phyloP scores from a whole-genome alignment of 495 filamentous ascomycete genomes.

The Aspergillus indologenus region DNA sequence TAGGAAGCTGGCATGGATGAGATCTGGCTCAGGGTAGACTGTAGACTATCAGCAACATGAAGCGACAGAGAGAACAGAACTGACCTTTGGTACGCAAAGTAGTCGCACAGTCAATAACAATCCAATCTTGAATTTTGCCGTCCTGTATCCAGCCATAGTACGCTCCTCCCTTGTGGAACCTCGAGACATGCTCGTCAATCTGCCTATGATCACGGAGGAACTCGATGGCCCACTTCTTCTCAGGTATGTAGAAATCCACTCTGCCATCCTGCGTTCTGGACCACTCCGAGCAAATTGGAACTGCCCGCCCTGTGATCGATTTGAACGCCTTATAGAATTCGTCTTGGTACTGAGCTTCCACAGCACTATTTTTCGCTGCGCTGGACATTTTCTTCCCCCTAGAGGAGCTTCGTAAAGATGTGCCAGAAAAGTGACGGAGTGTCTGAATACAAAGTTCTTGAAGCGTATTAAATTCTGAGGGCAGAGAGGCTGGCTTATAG shows the following conservation, averaged over 20 bases:
- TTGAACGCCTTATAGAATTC: constrained; percentile 22
- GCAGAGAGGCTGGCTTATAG: neutral
- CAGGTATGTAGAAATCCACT: constrained; percentile 23
- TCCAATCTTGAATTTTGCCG: constrained; percentile 17
- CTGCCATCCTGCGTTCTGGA: constrained; percentile 15
- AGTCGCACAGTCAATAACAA: constrained; percentile 17
- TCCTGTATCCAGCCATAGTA: constrained; percentile 16
- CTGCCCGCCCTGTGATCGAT: constrained; percentile 17
- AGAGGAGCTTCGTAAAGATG: constrained; percentile 1
- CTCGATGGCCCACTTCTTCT: constrained; percentile 22
- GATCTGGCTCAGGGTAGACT: too few species aligned
- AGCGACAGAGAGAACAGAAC: too few species aligned
- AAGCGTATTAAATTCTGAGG: constrained; percentile 3
- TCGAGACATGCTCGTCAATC: constrained; percentile 15
- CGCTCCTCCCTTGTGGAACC: constrained; percentile 15
- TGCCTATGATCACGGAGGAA: constrained; percentile 19
- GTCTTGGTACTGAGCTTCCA: constrained; percentile 26
- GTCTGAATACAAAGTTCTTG: neutral
- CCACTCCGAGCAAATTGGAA: constrained; percentile 22
- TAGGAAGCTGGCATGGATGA: too few species aligned
- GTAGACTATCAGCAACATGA: too few species aligned
- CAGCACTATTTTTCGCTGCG: constrained; percentile 11
- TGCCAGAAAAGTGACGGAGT: constrained; percentile 7
- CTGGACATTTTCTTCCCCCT: constrained; percentile 16
- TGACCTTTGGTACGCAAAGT: too few species aligned